phyloP scores from a whole-genome alignment of 1,139 yeast species.

The Pichia sp. region DNA sequence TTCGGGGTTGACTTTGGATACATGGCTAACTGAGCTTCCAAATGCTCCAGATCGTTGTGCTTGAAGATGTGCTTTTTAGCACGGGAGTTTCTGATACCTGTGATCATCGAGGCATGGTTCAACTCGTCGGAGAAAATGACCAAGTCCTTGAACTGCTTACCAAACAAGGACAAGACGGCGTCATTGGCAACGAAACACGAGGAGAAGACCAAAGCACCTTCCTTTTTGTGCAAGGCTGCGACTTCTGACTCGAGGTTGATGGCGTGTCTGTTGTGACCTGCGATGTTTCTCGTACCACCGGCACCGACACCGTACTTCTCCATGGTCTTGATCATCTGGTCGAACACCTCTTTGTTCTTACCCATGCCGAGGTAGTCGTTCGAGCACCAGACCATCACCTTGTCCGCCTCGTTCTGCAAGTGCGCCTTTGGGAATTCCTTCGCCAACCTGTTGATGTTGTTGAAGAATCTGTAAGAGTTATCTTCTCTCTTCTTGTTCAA shows the following conservation, averaged over 20 bases:
- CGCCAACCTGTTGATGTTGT: conserved; percentile 94
- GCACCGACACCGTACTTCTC: conserved; percentile 97
- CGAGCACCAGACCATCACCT: conserved; percentile 98
- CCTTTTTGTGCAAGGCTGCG: conserved; percentile 90
- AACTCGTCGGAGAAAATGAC: conserved; percentile 89
- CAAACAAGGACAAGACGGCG: conserved; percentile 87
- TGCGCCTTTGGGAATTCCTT: conserved; percentile 92
- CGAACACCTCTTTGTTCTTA: conserved; percentile 63
- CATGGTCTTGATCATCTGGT: conserved; percentile 74
- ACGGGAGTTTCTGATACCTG: conserved; percentile 88
- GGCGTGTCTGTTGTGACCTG: conserved; percentile 93
- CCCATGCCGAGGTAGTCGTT: conserved; percentile 97
- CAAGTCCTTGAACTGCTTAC: conserved; percentile 83
- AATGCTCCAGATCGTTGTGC: conserved; percentile 81
- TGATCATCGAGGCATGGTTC: conserved; percentile 97
- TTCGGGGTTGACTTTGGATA: conserved; percentile 86
- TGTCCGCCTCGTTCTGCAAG: conserved; percentile 64
- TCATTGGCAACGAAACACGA: conserved; percentile 97
- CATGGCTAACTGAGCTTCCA: conserved; percentile 70
- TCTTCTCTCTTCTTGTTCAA: conserved; percentile 73
- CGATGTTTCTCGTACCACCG: conserved; percentile 98
- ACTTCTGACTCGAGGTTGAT: conserved; percentile 78
- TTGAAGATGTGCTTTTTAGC: conserved; percentile 85
- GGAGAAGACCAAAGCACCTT: conserved; percentile 89
- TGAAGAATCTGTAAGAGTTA: conserved; percentile 91